Base-by-base conservation (phyloP, 495 filamentous ascomycete genomes). In the Xylaria telfairii region DNA sequence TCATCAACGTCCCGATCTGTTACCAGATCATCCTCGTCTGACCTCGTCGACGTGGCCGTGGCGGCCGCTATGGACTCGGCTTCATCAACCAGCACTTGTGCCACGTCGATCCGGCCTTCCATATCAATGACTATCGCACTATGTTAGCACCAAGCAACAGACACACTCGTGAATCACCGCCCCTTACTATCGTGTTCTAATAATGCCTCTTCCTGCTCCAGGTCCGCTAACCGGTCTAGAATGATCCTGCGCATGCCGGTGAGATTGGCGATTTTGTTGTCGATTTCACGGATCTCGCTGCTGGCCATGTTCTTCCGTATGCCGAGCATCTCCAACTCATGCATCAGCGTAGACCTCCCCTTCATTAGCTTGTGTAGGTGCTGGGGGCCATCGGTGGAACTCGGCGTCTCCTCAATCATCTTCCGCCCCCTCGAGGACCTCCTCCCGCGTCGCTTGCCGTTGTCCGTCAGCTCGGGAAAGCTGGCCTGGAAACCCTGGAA, bases 291-390 rank as follows among this genome's bases (percentile, higher is more conserved):
- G 59, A 99, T 98, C 79, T 99, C 96, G 68, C 92, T 89, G 74
- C 93, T 95, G 77, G 94, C 94, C 96, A 99, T 97, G 72, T 97
- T 97, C 79, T 98, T 99, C 65, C 96, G 89, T 49, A 99, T 87
- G 13, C 90, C 85, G 82, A 98, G 91, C 90, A 97, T 93, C 75
- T 98, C 95, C 64, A 99, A 80, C 57, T 93, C 88, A 75, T 94
- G 93, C 78, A 88, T 90, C 79, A 98, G 82, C 60, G 86, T 81
- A 56, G 90, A 84, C 76, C 93, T 91, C 73, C 97, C 93, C 73
- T 90, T 92, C 80, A 90, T 92, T 60, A 98, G 77, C 72, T 88
- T 91, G 15, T 79, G 83, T 73, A 96, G 82, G 30, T 90, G 84
- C 34, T 91, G 86, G n/a, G 89, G 87, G 59, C 86, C 86, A 24